These are phyloP conservation scores for Alternaria burnsii DNA, from an alignment of 2,329 filamentous ascomycete species.

Conservation along the genomic window DNA sequence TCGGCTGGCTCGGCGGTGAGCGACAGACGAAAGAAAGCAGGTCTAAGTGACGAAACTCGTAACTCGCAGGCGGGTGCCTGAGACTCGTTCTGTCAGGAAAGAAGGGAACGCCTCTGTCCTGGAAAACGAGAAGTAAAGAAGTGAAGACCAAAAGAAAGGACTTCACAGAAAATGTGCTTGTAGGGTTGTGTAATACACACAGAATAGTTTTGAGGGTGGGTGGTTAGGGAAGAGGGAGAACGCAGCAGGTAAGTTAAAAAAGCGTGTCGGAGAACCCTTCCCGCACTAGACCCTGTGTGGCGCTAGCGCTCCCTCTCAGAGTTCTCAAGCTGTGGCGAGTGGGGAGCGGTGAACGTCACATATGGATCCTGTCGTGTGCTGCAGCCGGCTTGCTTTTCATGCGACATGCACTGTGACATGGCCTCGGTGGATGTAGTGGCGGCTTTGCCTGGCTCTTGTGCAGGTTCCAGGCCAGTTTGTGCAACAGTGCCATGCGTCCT, in stretches of 20 bases:
- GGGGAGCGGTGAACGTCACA: constrained; percentile 39
- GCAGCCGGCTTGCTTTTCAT: constrained; percentile 16
- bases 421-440: constrained; percentile 3
- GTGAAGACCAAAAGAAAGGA: constrained; percentile 54
- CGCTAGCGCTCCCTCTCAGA: constrained; percentile 11
- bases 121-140: constrained; percentile 51
- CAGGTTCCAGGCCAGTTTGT: background rate
- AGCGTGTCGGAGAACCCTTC: constrained; percentile 32
- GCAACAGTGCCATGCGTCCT: background rate
- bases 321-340: constrained; percentile 27
- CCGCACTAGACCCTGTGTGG: constrained; percentile 22
- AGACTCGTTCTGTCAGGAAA: constrained; percentile 51
- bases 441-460: constrained; percentile 6
- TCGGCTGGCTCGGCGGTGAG: constrained; percentile 43
- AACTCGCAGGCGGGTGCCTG: constrained; percentile 51
- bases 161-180: constrained; percentile 48
- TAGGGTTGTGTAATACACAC: constrained; percentile 44
- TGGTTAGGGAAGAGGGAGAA: constrained; percentile 33
- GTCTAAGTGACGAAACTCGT: constrained; percentile 43
- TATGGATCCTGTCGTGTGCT: constrained; percentile 11
- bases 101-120: constrained; percentile 49
- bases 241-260: constrained; percentile 31
- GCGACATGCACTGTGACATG: constrained; percentile 17
- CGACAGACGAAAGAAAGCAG: constrained; percentile 39
- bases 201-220: constrained; percentile 40